Conservation (phyloP, 306 rosid species). For the Cercis canadensis region DNA sequence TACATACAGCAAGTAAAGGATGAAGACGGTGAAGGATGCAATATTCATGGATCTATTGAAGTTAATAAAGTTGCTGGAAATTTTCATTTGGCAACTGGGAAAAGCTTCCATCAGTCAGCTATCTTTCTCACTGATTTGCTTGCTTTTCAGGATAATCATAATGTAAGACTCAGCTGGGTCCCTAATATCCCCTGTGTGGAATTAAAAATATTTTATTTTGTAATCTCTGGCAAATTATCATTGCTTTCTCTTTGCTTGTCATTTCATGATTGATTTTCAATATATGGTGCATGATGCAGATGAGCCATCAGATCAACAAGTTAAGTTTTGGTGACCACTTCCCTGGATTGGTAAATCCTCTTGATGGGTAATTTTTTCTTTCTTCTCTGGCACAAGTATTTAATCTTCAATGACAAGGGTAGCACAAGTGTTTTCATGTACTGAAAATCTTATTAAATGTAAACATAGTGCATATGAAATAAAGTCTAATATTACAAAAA, state of each 20-base stretch:
- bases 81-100: constrained; percentile 79
- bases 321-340: constrained; percentile 78
- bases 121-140: constrained; percentile 60
- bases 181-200: constrained; percentile 13
- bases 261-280: constrained; percentile 30
- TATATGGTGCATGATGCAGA: constrained; percentile 62
- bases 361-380: constrained; percentile 77
- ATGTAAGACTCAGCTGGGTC: constrained; percentile 58
- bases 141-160: constrained; percentile 60
- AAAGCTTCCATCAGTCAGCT: constrained; percentile 81
- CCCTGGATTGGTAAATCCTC: constrained; percentile 91
- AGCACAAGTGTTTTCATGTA: constrained; percentile 3
- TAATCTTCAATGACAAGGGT: constrained; percentile 33
- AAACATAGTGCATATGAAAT: background rate
- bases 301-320: constrained; percentile 81
- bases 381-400: constrained; percentile 29
- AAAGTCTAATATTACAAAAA: constrained; percentile 19
- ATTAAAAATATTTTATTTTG: background rate
- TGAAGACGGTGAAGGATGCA: constrained; percentile 97
- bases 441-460: constrained; percentile 13
- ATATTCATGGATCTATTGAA: constrained; percentile 84
- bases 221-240: constrained; percentile 10
- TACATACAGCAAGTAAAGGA: constrained; percentile 75
- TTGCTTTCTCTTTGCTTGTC: constrained; percentile 22
- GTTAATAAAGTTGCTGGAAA: constrained; percentile 93